Evolutionary conservation across 2,329 filamentous ascomycete species (phyloP), one percentile per base, ranked within the genome.

Genomic region (Stemphylium beticola): DNA sequence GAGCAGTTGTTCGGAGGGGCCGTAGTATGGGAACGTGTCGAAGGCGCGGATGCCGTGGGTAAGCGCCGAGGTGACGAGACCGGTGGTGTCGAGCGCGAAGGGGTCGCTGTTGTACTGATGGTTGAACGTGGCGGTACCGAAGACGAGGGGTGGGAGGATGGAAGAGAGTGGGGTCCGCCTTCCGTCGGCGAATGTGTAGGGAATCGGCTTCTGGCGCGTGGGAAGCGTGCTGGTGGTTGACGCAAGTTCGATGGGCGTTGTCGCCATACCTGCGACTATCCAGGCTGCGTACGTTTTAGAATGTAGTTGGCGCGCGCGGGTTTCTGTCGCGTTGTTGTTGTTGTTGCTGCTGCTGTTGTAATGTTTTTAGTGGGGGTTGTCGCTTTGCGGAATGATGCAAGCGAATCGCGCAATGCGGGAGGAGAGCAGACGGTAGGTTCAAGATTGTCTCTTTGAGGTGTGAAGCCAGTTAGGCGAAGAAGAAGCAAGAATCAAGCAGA

Each of bases 1-100:
- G 24, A 96, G 85, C 26, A 96, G 85, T 55, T 84, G 77, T 74
- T 96, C 92, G 0, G 91, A 91, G 0, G 92, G 92, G 0, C 92
- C 92, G 76, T 96, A 96, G 83, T 96, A 96, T 0, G 92, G 90
- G 1, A 90, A 93, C 0, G 92, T 96, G 76, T 96, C 92, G 76
- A 96, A 95, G 60, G 88, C 90, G 62, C 82, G 81, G 59, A 95
- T 81, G 62, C 89, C 88, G 33, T 87, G 83, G 48, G 86, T 81
- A 48, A 96, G 84, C 4, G 91, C 90, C 56, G 84, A 84, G 17
- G 85, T 81, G 48, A 96, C 85, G 50, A 96, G 89, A 42, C 85
- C 82, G 33, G 81, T 82, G 43, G 88, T 89, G 57, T 91, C 90
- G 68, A 95, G 78, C 4, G 79, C 82, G 66, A 83, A 85, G 2